These are phyloP conservation scores for Candida palmyrensis DNA, from an alignment of 805 yeast species.

Conservation along the genomic window DNA sequence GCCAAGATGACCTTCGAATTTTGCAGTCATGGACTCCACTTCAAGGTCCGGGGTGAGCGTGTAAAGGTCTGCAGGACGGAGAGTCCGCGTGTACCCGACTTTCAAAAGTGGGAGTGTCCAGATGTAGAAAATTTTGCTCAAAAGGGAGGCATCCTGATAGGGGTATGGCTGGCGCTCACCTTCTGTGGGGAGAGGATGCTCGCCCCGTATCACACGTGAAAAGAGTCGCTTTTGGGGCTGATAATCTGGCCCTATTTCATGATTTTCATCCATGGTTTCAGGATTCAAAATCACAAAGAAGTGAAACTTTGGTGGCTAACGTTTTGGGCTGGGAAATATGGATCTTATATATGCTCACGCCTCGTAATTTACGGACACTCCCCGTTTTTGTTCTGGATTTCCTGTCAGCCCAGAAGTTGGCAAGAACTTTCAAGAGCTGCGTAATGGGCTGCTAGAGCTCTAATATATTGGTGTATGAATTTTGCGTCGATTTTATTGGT, in stretches of 20 bases:
- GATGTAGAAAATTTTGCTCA: slow-evolving; percentile 45
- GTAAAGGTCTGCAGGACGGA: slow-evolving; percentile 52
- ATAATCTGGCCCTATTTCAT: slow-evolving; percentile 2
- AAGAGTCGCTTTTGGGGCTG: slow-evolving; percentile 3
- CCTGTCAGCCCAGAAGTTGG: too few relatives aligned
- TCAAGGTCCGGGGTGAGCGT: slow-evolving; percentile 17
- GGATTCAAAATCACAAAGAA: too few relatives aligned
- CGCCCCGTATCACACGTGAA: neutral
- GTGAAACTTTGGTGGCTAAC: too few relatives aligned
- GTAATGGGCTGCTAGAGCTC: too few relatives aligned
- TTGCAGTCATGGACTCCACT: slow-evolving; percentile 10
- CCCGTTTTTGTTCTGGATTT: too few relatives aligned
- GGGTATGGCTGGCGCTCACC: slow-evolving; percentile 44
- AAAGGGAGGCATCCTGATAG: slow-evolving; percentile 20
- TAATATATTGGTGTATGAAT: too few relatives aligned
- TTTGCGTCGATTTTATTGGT: too few relatives aligned
- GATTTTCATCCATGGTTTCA: too few relatives aligned
- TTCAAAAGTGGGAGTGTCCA: slow-evolving; percentile 56
- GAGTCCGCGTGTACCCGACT: slow-evolving; percentile 60
- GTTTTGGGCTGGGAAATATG: too few relatives aligned
- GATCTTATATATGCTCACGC: too few relatives aligned
- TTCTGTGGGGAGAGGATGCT: slow-evolving; percentile 34
- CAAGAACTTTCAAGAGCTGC: too few relatives aligned
- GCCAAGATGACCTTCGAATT: slow-evolving; percentile 23
- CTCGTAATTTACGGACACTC: too few relatives aligned